Evolutionary conservation across 768 basidiomycete genomes (phyloP).

Genomic region (Suillus lakei): DNA sequence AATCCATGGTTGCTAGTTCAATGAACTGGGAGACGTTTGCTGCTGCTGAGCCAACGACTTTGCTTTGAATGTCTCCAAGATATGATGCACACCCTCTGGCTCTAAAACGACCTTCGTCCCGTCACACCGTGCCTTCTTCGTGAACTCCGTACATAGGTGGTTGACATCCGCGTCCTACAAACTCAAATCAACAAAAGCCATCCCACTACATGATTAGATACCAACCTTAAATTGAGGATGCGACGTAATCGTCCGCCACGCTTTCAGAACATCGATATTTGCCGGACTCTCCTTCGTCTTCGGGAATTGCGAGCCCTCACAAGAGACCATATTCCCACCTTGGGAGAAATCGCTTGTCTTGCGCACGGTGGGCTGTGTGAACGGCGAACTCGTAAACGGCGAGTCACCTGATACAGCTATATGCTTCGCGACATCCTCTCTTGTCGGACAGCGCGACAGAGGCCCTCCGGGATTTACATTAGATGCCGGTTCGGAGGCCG

Average conservation of each 20-base stretch:
- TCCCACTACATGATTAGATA: constrained; percentile 14
- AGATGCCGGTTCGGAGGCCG: constrained; percentile 43
- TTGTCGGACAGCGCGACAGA: constrained; percentile 41
- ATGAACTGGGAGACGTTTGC: background rate
- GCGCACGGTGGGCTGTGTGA: constrained; percentile 34
- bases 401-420: constrained; percentile 65
- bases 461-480: constrained; percentile 33
- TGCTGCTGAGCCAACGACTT: constrained; percentile 24
- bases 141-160: constrained; percentile 78
- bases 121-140: constrained; percentile 82
- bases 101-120: constrained; percentile 83
- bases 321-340: constrained; percentile 59
- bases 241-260: constrained; percentile 78
- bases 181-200: constrained; percentile 8
- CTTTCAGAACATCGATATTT: constrained; percentile 78
- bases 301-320: constrained; percentile 71
- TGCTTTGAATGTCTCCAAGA: constrained; percentile 46
- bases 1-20: background rate
- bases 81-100: constrained; percentile 46
- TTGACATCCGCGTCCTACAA: constrained; percentile 77
- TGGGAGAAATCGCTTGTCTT: constrained; percentile 50
- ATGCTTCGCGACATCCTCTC: constrained; percentile 51
- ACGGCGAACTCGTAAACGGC: constrained; percentile 47
- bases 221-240: constrained; percentile 79
- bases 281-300: constrained; percentile 69